Evolutionary conservation across 2,329 filamentous ascomycete species (phyloP).

Genomic region (Trichoderma hamatum): DNA sequence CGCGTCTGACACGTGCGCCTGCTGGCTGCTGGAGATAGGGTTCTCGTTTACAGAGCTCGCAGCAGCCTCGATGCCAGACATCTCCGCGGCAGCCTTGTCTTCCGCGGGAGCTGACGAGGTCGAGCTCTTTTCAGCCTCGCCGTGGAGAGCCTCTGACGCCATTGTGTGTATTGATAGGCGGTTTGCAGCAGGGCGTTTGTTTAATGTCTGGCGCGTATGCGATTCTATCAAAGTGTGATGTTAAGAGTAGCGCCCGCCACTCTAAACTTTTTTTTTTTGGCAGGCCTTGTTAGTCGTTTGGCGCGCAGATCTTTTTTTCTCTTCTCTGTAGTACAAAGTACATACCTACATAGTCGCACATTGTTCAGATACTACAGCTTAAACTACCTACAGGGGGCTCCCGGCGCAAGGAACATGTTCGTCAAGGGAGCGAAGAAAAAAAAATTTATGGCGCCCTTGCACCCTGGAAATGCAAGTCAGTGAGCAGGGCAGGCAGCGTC

Average conservation of each 20-base stretch:
- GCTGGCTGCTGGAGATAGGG: neutral
- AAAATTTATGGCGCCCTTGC: neutral
- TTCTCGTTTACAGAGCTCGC: neutral
- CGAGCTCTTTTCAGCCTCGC: conserved; percentile 8
- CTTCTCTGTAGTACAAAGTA: neutral
- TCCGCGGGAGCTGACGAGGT: neutral
- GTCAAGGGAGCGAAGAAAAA: neutral
- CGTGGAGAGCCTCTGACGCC: conserved; percentile 10
- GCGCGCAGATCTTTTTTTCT: neutral
- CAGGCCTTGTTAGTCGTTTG: neutral
- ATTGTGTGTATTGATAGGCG: conserved; percentile 1
- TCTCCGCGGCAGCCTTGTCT: neutral
- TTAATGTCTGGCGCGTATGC: conserved; percentile 6
- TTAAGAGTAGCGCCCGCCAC: conserved; percentile 14
- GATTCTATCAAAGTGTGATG: neutral
- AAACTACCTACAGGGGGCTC: neutral
- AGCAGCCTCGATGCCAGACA: neutral
- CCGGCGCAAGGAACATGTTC: conserved; percentile 6
- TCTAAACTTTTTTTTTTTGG: conserved; percentile 12
- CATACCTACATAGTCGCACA: neutral
- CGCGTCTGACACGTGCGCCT: conserved; percentile 13
- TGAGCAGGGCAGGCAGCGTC: neutral
- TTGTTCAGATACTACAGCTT: neutral
- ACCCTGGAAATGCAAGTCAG: conserved; percentile 18
- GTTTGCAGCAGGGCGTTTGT: neutral